These are phyloP conservation scores for Lupinus albus DNA, from an alignment of 306 rosid genomes.

Conservation along the genomic window DNA sequence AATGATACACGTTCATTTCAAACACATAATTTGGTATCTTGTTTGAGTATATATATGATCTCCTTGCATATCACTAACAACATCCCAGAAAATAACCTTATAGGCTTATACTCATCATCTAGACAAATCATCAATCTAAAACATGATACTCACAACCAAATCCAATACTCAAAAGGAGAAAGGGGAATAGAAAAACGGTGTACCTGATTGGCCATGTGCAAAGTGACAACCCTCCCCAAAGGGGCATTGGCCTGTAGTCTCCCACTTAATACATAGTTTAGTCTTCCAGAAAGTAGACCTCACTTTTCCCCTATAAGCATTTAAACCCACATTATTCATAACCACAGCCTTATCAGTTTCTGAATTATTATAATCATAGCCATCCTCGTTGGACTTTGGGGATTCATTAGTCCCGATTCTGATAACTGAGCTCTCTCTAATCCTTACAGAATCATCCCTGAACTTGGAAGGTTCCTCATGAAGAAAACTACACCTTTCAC, in stretches of 20 bases:
- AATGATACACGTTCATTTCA: constrained; percentile 2
- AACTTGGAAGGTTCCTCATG: constrained; percentile 86
- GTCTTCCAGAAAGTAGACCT: constrained; percentile 78
- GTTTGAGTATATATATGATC: background rate
- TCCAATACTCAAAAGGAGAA: constrained; percentile 17
- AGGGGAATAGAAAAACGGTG: too few relatives aligned
- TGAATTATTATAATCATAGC: constrained; percentile 28
- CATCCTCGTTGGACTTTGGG: constrained; percentile 48
- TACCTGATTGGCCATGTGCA: constrained; percentile 95
- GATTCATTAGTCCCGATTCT: constrained; percentile 71
- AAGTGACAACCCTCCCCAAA: constrained; percentile 83
- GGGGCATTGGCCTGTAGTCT: constrained; percentile 72
- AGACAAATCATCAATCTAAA: constrained; percentile 15
- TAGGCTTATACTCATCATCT: background rate
- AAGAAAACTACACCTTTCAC: constrained; percentile 85
- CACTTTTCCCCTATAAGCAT: constrained; percentile 39
- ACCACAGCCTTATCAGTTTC: constrained; percentile 47
- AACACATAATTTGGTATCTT: background rate
- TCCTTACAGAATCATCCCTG: constrained; percentile 68
- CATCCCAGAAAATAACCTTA: constrained; percentile 17
- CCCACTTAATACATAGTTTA: constrained; percentile 77
- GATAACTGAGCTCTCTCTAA: constrained; percentile 74
- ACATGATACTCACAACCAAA: background rate
- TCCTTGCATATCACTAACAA: constrained; percentile 15
- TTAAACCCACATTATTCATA: constrained; percentile 35